Evolutionary conservation across 106 monocot species (phyloP), one percentile per base, ranked within the genome.

Genomic region (Dactylorhiza incarnata): DNA sequence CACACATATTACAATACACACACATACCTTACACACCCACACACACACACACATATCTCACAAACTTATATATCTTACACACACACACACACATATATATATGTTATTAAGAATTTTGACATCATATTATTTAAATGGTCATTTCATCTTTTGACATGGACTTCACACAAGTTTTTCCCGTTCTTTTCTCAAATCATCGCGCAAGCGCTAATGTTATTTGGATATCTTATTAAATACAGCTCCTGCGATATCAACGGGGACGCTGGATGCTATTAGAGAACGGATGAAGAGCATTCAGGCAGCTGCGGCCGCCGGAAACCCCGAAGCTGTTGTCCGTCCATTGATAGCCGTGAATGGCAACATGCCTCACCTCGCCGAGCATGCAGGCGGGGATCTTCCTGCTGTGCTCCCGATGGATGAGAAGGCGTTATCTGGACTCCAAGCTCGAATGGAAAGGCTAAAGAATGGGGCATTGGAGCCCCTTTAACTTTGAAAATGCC

Each of bases 271-370:
- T 16, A 91, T 99, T 7, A 94, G 99, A 74, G 94, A 99, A 51
- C 76, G 99, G 73, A 99, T 99, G 99, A 99, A 88, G 82, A 86
- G 82, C 79, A 99, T 99, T 73, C 99, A 99, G 78, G 99, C 91
- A 49, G 94, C 94, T 19, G 89, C 94, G 12, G 84, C 89, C 24
- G 87, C 85, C 48, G 87, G 89, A 14, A 89, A 83, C 65, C 45
- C 82, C 3, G 95, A 95, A 49, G 79, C 52, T 69, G 82, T 70
- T 24, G 76, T 48, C 67, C 84, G 87, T 11, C 81, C 87, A 51
- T 61, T 91, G 69, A 66, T 73, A 9, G 81, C 68, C 52, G 62
- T 79, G 7, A 95, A 91, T 67, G 87, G 87, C 22, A 99, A 78
- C 75, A 44, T 73, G n/a, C 74, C 71, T 12, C 80, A 88, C 49